Evolutionary conservation across 345 rosid species (phyloP).

Genomic region (Ceriops tagal): DNA sequence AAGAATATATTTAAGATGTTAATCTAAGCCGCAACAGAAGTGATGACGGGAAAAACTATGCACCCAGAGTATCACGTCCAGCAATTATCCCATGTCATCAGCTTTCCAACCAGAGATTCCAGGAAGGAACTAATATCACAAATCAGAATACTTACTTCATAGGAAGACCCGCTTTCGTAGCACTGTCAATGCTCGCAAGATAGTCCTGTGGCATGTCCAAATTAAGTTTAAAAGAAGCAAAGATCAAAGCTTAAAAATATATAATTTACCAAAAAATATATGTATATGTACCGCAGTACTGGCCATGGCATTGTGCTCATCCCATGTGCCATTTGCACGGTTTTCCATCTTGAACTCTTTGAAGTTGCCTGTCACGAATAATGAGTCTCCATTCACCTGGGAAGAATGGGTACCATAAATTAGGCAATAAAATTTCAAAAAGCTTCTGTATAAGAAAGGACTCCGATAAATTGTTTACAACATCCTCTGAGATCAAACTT

Average conservation of each 20-base stretch:
- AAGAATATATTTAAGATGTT: slow-evolving; percentile 9
- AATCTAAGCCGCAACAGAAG: neutral
- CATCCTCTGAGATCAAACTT: neutral
- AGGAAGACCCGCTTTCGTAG: slow-evolving; percentile 54
- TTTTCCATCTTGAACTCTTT: slow-evolving; percentile 82
- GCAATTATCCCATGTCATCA: neutral
- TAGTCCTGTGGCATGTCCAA: slow-evolving; percentile 61
- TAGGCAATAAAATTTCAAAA: slow-evolving; percentile 13
- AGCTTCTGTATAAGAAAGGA: neutral
- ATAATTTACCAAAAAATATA: neutral
- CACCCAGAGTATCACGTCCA: neutral
- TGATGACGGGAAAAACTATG: neutral
- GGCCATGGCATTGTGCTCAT: slow-evolving; percentile 76
- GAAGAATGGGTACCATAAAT: slow-evolving; percentile 14
- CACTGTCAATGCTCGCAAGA: slow-evolving; percentile 72
- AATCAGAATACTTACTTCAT: slow-evolving; percentile 54
- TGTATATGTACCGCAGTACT: slow-evolving; percentile 67
- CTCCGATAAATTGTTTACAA: neutral
- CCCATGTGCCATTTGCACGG: slow-evolving; percentile 66
- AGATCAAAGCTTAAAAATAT: neutral
- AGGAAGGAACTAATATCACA: slow-evolving; percentile 1
- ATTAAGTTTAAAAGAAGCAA: slow-evolving; percentile 11
- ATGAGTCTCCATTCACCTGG: slow-evolving; percentile 95
- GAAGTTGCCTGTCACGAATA: slow-evolving; percentile 81
- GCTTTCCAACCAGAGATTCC: slow-evolving; percentile 8